A percentile compares a stretch with the other conserved stretches of the same genome.
phyloP scores from a whole-genome alignment of 2,329 filamentous ascomycete species.

The Beauveria asiatica region DNA sequence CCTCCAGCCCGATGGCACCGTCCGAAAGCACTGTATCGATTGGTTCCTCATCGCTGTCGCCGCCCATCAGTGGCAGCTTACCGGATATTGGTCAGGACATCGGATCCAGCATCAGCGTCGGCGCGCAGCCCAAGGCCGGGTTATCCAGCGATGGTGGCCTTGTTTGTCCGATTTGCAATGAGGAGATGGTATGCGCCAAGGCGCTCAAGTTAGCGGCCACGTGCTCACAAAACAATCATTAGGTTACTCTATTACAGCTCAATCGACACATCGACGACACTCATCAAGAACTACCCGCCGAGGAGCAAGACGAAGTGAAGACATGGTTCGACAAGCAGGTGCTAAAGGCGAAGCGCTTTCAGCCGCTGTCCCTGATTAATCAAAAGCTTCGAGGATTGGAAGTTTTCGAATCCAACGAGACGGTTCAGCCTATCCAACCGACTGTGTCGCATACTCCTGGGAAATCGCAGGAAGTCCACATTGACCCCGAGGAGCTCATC shows the following conservation, averaged over 20 bases:
- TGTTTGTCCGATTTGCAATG: conserved; percentile 93
- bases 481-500: conserved; percentile 85
- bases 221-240: conserved; percentile 1
- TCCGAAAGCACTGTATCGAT: conserved; percentile 70
- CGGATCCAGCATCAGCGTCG: conserved; percentile 68
- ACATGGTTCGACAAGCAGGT: conserved; percentile 96
- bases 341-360: conserved; percentile 85
- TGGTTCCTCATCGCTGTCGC: conserved; percentile 62
- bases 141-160: conserved; percentile 49
- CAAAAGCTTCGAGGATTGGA: conserved; percentile 89
- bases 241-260: conserved; percentile 87
- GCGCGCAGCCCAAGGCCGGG: conserved; percentile 43
- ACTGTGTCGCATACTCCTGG: conserved; percentile 25
- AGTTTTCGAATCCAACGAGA: conserved; percentile 87
- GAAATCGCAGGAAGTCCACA: conserved; percentile 33
- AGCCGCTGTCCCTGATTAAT: conserved; percentile 83
- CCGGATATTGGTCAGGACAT: conserved; percentile 70
- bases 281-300: conserved; percentile 80
- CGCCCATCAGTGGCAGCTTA: conserved; percentile 49
- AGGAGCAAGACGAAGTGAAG: conserved; percentile 89
- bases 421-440: conserved; percentile 30
- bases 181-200: conserved; percentile 76
- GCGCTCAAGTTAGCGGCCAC: neutral
- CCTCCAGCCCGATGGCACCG: conserved; percentile 41
- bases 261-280: conserved; percentile 80